Percentiles rank a stretch among this genome's conserved stretches.
Conservation (phyloP, 139 green algal genomes). For the Picochlorum sp. region DNA sequence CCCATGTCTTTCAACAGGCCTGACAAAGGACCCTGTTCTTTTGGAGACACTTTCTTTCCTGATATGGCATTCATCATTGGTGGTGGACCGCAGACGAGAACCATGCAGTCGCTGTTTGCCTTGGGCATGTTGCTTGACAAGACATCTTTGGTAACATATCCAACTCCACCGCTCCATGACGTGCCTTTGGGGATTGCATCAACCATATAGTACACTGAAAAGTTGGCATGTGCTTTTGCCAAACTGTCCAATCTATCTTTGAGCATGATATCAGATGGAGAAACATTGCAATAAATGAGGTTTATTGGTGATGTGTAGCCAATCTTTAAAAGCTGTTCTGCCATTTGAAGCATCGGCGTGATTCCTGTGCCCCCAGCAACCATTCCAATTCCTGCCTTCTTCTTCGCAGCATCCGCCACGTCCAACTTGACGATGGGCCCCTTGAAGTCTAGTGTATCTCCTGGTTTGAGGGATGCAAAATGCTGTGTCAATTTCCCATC, state of each 20-base stretch:
- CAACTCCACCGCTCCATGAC: constrained; percentile 27
- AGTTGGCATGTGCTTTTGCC: constrained; percentile 38
- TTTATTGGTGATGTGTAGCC: constrained; percentile 42
- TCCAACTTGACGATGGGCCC: constrained; percentile 69
- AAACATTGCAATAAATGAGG: constrained; percentile 57
- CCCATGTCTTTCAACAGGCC: constrained; percentile 66
- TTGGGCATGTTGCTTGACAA: constrained; percentile 42
- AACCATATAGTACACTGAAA: constrained; percentile 56
- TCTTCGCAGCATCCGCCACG: constrained; percentile 50
- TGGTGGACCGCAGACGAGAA: constrained; percentile 64
- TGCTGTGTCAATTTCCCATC: constrained; percentile 24
- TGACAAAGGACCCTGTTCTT: constrained; percentile 45
- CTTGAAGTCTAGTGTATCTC: constrained; percentile 17
- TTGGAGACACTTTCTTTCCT: constrained; percentile 41
- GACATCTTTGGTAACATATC: constrained; percentile 38
- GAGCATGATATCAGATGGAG: constrained; percentile 58
- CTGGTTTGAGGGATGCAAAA: constrained; percentile 12
- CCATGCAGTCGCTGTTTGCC: constrained; percentile 39
- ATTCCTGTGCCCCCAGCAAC: constrained; percentile 60
- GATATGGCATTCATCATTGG: constrained; percentile 48
- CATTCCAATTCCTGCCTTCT: constrained; percentile 60
- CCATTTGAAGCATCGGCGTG: constrained; percentile 64
- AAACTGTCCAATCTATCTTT: constrained; percentile 48
- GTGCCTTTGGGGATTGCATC: constrained; percentile 27
- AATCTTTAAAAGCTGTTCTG: constrained; percentile 48